A percentile compares a stretch with the other conserved stretches of the same genome.
Conservation (phyloP, 768 basidiomycete species). For the Roridomyces roridus region DNA sequence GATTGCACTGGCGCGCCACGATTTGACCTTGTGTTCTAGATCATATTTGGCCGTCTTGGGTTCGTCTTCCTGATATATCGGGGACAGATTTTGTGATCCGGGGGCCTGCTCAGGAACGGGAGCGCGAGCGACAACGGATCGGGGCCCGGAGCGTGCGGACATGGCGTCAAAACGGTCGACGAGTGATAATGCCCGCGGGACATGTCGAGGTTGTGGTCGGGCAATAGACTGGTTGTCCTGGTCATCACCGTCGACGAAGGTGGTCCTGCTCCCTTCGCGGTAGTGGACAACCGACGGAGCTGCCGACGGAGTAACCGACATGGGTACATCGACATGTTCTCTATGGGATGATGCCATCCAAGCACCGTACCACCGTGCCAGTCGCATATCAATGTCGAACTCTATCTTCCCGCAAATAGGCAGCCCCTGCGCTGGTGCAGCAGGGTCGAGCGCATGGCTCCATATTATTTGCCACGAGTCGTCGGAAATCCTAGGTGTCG, state of each 20-base stretch:
- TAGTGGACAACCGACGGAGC: slow-evolving; percentile 56
- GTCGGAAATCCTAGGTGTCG: slow-evolving; percentile 77
- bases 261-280: slow-evolving; percentile 60
- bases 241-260: slow-evolving; percentile 43
- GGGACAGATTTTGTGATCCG: slow-evolving; percentile 51
- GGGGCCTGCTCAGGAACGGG: slow-evolving; percentile 34
- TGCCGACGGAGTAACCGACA: slow-evolving; percentile 42
- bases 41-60: slow-evolving; percentile 57
- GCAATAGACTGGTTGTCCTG: slow-evolving; percentile 44
- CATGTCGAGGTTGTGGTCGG: slow-evolving; percentile 49
- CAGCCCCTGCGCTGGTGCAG: slow-evolving; percentile 36
- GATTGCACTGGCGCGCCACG: slow-evolving; percentile 68
- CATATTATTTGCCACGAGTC: slow-evolving; percentile 80
- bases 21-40: slow-evolving; percentile 62
- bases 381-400: slow-evolving; percentile 81
- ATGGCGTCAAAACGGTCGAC: slow-evolving; percentile 64
- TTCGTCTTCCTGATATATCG: slow-evolving; percentile 68
- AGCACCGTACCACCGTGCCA: slow-evolving; percentile 79
- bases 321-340: slow-evolving; percentile 47
- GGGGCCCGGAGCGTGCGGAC: slow-evolving; percentile 44
- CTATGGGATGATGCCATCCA: slow-evolving; percentile 65
- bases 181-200: slow-evolving; percentile 72
- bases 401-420: slow-evolving; percentile 83
- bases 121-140: slow-evolving; percentile 29
- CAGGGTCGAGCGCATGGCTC: slow-evolving; percentile 61